Evolutionary conservation across 495 filamentous ascomycete species (phyloP).

Genomic region (Penicillium alfredii): DNA sequence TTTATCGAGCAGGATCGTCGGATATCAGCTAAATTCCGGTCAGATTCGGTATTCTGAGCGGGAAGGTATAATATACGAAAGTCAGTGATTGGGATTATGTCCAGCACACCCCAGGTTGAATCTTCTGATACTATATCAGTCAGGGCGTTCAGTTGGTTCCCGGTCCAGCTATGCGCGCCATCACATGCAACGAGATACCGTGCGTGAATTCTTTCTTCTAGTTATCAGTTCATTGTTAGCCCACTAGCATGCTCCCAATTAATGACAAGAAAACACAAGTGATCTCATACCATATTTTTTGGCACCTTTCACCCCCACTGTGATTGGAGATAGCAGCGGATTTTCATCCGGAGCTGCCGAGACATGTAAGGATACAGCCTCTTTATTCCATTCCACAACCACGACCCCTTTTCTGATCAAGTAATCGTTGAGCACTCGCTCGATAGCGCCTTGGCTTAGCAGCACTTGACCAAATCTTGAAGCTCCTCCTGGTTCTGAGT

Average conservation of each 20-base stretch:
- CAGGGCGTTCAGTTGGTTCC: constrained; percentile 13
- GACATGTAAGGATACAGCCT: constrained; percentile 2
- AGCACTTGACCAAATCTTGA: constrained; percentile 11
- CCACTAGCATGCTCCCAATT: background rate
- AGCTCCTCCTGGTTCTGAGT: background rate
- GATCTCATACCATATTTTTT: background rate
- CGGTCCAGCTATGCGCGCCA: constrained; percentile 19
- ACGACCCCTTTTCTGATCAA: constrained; percentile 1
- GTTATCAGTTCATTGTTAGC: background rate
- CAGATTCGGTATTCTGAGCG: background rate
- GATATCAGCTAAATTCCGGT: constrained; percentile 6
- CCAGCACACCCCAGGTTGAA: constrained; percentile 18
- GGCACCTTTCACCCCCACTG: constrained; percentile 1
- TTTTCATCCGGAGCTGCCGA: background rate
- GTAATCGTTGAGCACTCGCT: constrained; percentile 11
- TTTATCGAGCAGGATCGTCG: constrained; percentile 13
- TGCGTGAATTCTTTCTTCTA: constrained; percentile 15
- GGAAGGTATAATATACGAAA: constrained; percentile 11
- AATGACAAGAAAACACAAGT: background rate
- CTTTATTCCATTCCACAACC: constrained; percentile 3
- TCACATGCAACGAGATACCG: constrained; percentile 25
- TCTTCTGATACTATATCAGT: constrained; percentile 6
- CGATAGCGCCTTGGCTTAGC: constrained; percentile 14
- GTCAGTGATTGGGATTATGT: constrained; percentile 22
- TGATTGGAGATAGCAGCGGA: background rate